Evolutionary conservation across 2,329 filamentous ascomycete species (phyloP), one percentile per base, ranked within the genome.

Genomic region (Diaporthe vexans): DNA sequence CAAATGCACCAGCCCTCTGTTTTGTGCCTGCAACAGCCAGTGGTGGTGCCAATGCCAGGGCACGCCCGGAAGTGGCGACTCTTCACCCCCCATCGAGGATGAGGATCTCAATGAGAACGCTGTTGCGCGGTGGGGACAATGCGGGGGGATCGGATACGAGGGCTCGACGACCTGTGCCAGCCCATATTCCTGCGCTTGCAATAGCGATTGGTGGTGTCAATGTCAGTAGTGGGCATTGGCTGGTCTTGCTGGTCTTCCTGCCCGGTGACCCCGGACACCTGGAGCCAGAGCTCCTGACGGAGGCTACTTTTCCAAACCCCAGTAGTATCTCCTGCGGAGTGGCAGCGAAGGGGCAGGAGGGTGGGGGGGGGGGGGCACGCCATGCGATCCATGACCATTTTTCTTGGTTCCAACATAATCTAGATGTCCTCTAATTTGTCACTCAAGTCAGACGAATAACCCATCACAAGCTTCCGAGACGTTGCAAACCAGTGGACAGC

Each of bases 11-110:
- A 67, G 80, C 51, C 81, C 81, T 10, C 82, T 80, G 76, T 77
- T 56, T 24, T 84, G 83, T 73, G 78, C 81, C 13, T 57, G 52
- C 11, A 54, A 73, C 11, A 77, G 81, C 52, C 75, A 77, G 13
- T 83, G 80, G 78, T 84, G 82, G 82, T 79, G 82, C 1, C 77
- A 81, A 63, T 84, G 82, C 76, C 69, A 80, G 73, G 29, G 46
- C 21, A 29, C 26, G 17, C 26, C 54, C 19, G 67, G 37, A 40
- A 26, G 51, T 10, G 21, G n/a, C 15, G 43, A 24, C 13, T 15
- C 40, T 21, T 37, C 26, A 35, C 3, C 24, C 21, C 40, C 68
- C 19, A 40, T 9, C 9, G 35, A 29, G 24, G 40, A 57, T 8
- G 33, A 46, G 24, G 40, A 58, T 13, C n/a, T 37, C 19, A 24